Evolutionary conservation across 2,329 filamentous ascomycete species (phyloP), one percentile per base, ranked within the genome.

Genomic region (Chaetomiaceae sp.): DNA sequence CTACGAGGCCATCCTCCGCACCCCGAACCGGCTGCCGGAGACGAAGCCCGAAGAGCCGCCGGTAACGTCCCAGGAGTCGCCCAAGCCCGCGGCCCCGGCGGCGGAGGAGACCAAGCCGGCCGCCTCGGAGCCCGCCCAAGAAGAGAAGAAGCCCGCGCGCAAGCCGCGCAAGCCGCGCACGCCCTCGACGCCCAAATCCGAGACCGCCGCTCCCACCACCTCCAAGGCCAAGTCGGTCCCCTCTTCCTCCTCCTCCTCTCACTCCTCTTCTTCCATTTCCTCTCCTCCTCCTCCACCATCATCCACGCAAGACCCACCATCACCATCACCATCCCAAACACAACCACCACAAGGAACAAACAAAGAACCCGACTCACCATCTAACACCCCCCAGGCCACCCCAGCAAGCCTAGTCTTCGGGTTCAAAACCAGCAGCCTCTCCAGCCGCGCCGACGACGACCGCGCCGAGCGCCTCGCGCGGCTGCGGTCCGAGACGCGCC

Each of bases 401-500:
- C 25, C 30, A 33, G 30, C 30, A 8, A 8, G 53, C 60, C 81
- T 95, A 62, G 78, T 96, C 27, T 96, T 99, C 63, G 89, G 90
- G 17, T 87, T 87, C 7, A n/a, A n/a, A n/a, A n/a, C n/a, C n/a
- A n/a, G n/a, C n/a, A 81, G 84, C 8, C 77, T 93, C 13, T 82
- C 85, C 20, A 87, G 86, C 0, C 87, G 90, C 1, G 78, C 79
- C 33, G 84, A 89, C 62, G 77, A 86, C 35, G 77, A 89, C 62
- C 77, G 86, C 35, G 77, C 78, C 55, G 79, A 82, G 53, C 77
- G 81, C 35, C 69, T 82, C 5, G 76, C 75, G 3, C 75, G 80
- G 39, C 76, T 82, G 31, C 72, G 81, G 12, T 72, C 76, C 13
- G 74, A 79, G 55, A 82, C 82, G 44, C 79, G 73, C 8, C 73